These are phyloP conservation scores for Albifimbria verrucaria DNA, from an alignment of 2,329 filamentous ascomycete genomes.

Conservation along the genomic window DNA sequence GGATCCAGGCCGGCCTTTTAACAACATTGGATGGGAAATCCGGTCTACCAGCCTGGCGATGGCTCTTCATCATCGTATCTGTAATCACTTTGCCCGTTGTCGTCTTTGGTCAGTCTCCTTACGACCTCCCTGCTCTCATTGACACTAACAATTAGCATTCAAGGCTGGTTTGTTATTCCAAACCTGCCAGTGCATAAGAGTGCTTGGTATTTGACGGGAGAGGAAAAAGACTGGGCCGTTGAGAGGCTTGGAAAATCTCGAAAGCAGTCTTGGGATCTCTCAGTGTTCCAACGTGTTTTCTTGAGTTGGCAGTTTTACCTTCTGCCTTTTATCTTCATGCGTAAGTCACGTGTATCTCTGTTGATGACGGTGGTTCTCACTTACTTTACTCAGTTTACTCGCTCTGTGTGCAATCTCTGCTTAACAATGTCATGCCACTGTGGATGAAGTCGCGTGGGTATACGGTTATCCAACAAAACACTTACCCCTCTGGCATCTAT, in stretches of 20 bases:
- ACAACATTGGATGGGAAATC: constrained; percentile 27
- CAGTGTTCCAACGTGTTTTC: constrained; percentile 11
- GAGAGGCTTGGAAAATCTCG: constrained; percentile 29
- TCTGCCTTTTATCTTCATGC: constrained; percentile 41
- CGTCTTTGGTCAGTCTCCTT: constrained; percentile 28
- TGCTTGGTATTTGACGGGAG: constrained; percentile 34
- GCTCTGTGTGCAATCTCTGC: constrained; percentile 37
- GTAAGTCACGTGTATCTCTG: constrained; percentile 16
- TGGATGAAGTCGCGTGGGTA: constrained; percentile 44
- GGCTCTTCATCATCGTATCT: constrained; percentile 41
- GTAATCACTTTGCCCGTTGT: constrained; percentile 38
- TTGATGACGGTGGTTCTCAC: neutral
- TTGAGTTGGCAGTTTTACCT: constrained; percentile 44
- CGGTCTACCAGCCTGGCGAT: constrained; percentile 36
- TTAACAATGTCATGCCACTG: constrained; percentile 41
- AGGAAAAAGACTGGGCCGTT: constrained; percentile 33
- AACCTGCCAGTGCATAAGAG: constrained; percentile 36
- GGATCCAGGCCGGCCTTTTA: constrained; percentile 40
- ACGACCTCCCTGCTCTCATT: neutral
- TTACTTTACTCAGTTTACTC: constrained; percentile 29
- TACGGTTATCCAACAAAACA: constrained; percentile 39
- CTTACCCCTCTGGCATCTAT: constrained; percentile 39
- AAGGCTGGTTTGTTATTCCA: constrained; percentile 41
- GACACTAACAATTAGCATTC: neutral
- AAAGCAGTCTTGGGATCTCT: constrained; percentile 9